Evolutionary conservation across 176 grass and related monocot genomes (phyloP).

Genomic region (Alloteropsis semialata): DNA sequence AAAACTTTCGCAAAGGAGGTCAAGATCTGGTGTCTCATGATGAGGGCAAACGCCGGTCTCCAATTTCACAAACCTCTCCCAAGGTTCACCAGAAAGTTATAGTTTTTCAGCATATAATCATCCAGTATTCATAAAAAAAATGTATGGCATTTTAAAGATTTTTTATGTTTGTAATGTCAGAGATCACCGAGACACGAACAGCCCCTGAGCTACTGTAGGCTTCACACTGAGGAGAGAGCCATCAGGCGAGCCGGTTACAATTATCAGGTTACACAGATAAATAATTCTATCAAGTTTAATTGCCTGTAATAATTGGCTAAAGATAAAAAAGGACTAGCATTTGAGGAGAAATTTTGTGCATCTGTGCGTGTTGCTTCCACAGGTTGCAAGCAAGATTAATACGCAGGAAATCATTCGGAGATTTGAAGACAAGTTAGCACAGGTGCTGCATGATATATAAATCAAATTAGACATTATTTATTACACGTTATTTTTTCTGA

Average conservation of each 20-base stretch:
- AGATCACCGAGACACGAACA: constrained; percentile 45
- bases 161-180: constrained; percentile 3
- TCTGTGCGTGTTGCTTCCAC: constrained; percentile 10
- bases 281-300: neutral
- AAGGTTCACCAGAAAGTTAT: constrained; percentile 32
- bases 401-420: constrained; percentile 76
- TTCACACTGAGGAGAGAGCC: constrained; percentile 86
- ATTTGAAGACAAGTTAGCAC: constrained; percentile 78
- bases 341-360: neutral
- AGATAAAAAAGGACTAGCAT: neutral
- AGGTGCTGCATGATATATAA: constrained; percentile 10
- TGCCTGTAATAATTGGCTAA: neutral
- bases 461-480: neutral
- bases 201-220: constrained; percentile 50
- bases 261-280: constrained; percentile 45
- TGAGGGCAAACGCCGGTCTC: constrained; percentile 42
- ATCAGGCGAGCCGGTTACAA: constrained; percentile 68
- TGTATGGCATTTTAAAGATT: neutral
- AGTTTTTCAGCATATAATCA: neutral
- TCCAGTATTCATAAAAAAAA: neutral
- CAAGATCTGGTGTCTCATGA: constrained; percentile 23
- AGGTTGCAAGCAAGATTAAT: constrained; percentile 90
- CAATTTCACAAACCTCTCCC: constrained; percentile 43
- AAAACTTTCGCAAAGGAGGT: constrained; percentile 31
- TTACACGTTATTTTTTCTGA: neutral